These are phyloP conservation scores for Aspergillus haitiensis DNA, from an alignment of 495 filamentous ascomycete genomes.

Conservation along the genomic window DNA sequence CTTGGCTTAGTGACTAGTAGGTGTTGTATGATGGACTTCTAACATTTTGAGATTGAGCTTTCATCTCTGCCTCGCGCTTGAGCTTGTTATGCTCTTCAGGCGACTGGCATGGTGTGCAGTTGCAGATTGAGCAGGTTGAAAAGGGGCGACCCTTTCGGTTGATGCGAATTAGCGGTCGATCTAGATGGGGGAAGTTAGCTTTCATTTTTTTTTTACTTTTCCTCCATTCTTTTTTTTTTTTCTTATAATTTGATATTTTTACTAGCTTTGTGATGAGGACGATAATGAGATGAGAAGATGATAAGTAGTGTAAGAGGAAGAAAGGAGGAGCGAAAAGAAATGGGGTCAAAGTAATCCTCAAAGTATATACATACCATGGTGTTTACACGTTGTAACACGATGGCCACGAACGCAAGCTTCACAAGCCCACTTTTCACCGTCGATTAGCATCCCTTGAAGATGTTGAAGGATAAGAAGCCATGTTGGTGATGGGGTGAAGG, in stretches of 20 bases:
- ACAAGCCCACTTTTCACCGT: conserved; percentile 87
- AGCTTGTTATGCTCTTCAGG: conserved; percentile 89
- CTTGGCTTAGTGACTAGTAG: background rate
- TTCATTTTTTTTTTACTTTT: background rate
- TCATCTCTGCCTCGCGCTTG: conserved; percentile 85
- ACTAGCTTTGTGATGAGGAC: background rate
- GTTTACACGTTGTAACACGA: conserved; percentile 64
- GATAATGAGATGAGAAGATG: conserved; percentile 1
- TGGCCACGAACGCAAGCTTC: conserved; percentile 92
- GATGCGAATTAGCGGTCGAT: conserved; percentile 89
- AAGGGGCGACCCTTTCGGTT: conserved; percentile 97
- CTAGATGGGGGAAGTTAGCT: conserved; percentile 29
- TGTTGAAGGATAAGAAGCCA: conserved; percentile 6
- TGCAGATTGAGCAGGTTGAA: conserved; percentile 93
- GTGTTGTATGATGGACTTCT: conserved; percentile 23
- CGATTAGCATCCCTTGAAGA: conserved; percentile 66
- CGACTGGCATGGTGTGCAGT: conserved; percentile 84
- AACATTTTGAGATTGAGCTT: conserved; percentile 39
- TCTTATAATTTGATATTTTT: background rate
- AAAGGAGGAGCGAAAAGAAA: conserved; percentile 28
- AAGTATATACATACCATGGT: conserved; percentile 41
- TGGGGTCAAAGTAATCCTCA: background rate
- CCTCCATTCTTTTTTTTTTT: too few relatives aligned
- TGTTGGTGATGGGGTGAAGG: conserved; percentile 8
- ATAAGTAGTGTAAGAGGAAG: conserved; percentile 26